Conservation (phyloP, 306 rosid species). For the Corylus americana region DNA sequence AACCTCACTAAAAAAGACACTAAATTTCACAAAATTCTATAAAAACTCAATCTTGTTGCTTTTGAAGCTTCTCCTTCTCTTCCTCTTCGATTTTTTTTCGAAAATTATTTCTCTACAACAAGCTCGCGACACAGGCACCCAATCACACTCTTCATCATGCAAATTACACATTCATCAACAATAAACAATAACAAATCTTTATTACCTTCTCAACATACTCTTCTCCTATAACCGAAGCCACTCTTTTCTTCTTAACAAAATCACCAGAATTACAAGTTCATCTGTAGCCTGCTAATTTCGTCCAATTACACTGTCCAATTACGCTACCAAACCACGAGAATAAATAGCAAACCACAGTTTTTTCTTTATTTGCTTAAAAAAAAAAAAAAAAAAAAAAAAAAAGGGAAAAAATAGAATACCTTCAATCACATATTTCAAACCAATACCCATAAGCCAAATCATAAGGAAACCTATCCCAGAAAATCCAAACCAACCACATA, state of each 20-base stretch:
- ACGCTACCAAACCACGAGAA: too few relatives aligned
- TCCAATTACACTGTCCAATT: too few relatives aligned
- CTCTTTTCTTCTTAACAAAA: slow-evolving; percentile 74
- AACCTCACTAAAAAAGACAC: not conserved
- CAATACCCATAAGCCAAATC: not conserved
- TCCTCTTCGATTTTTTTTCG: slow-evolving; percentile 74
- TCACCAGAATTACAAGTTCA: too few relatives aligned
- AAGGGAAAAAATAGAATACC: too few relatives aligned
- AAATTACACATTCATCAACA: not conserved
- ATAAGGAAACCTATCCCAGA: not conserved
- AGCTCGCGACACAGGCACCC: not conserved
- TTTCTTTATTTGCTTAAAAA: too few relatives aligned
- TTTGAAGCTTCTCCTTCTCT: slow-evolving; percentile 96
- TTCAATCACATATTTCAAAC: not conserved
- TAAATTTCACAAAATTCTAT: not conserved
- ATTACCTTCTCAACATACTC: slow-evolving; percentile 91
- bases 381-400: too few relatives aligned
- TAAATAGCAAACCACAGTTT: too few relatives aligned
- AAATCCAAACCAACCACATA: not conserved
- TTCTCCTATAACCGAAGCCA: slow-evolving; percentile 89
- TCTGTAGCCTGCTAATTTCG: too few relatives aligned
- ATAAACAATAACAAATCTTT: not conserved
- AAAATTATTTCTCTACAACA: slow-evolving; percentile 76
- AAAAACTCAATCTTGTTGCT: slow-evolving; percentile 72
- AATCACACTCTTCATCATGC: not conserved